Conservation (phyloP, 2,329 filamentous ascomycete genomes). For the Metarhizium robertsii region DNA sequence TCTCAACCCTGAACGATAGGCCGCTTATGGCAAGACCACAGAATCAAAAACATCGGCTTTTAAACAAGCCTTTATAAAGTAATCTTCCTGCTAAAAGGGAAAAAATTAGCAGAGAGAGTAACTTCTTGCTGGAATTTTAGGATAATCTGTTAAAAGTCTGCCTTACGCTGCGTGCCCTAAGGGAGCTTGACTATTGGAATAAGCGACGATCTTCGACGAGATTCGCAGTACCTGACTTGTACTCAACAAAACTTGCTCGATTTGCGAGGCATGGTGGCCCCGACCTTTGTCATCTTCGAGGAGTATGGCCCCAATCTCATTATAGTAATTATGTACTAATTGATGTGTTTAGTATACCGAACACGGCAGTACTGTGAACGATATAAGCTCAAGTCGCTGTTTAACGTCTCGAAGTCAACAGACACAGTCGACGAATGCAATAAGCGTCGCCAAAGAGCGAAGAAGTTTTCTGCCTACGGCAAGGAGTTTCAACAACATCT, state of each 20-base stretch:
- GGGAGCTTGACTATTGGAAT: neutral
- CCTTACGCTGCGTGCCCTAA: neutral
- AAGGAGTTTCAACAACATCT: conserved; percentile 3
- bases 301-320: conserved; percentile 16
- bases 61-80: no score
- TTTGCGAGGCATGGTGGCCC: conserved; percentile 2
- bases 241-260: neutral
- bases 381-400: neutral
- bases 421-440: neutral
- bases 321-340: neutral
- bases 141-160: neutral
- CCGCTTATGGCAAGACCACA: no score
- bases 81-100: no score
- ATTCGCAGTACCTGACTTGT: no score
- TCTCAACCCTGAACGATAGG: no score
- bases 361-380: neutral
- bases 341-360: neutral
- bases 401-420: neutral
- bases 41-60: no score
- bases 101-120: no score
- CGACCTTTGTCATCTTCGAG: neutral
- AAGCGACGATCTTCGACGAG: no score
- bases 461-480: neutral
- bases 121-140: no score
- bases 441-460: neutral